Evolutionary conservation across 2,329 filamentous ascomycete species (phyloP).

Genomic region (Curvularia verruculosa): DNA sequence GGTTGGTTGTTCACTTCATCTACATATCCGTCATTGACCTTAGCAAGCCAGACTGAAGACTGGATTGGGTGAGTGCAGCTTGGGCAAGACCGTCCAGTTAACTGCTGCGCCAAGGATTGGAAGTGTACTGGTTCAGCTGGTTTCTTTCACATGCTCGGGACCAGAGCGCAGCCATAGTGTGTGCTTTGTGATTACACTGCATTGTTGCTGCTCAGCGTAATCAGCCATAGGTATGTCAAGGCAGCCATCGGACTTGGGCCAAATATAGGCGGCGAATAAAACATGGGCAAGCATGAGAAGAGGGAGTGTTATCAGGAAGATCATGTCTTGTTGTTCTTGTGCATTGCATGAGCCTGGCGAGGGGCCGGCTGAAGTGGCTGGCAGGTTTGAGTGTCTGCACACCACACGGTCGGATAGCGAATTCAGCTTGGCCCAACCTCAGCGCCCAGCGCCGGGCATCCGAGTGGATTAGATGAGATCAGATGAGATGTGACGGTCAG

Average conservation of each 20-base stretch:
- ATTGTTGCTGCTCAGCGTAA: not conserved
- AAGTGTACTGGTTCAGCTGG: conserved; percentile 6
- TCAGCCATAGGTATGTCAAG: not conserved
- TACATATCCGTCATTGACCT: not conserved
- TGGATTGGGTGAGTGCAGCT: conserved; percentile 3
- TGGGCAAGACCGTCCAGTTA: not conserved
- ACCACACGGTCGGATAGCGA: conserved; percentile 4
- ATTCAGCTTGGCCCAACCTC: conserved; percentile 7
- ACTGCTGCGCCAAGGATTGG: conserved; percentile 17
- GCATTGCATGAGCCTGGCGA: conserved; percentile 13
- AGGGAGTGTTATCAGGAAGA: not conserved
- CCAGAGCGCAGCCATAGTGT: not conserved
- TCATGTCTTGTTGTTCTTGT: conserved; percentile 14
- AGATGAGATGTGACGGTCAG: not conserved
- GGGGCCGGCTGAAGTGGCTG: not conserved
- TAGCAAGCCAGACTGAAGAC: conserved; percentile 1
- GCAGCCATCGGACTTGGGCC: not conserved
- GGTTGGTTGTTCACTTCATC: not conserved
- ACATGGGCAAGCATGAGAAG: not conserved
- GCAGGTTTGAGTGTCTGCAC: conserved; percentile 1
- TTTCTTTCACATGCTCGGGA: conserved; percentile 8
- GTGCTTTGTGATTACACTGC: not conserved
- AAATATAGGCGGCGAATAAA: not conserved
- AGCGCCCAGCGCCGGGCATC: not conserved
- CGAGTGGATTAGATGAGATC: not conserved